phyloP scores from a whole-genome alignment of 345 rosid species.

The Arabidopsis thaliana region DNA sequence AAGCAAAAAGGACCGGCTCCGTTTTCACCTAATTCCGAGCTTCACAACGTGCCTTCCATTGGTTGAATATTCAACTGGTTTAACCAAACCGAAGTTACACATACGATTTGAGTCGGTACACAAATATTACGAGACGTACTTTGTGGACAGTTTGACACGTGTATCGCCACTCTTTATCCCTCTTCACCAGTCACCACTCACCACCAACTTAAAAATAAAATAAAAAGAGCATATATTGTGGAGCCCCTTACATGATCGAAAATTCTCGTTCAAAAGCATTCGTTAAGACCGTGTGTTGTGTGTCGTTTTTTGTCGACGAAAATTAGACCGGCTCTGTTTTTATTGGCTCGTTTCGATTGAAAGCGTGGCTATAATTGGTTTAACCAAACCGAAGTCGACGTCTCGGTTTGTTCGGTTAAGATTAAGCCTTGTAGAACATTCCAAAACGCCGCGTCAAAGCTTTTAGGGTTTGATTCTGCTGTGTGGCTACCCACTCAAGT shows the following conservation, averaged over 20 bases:
- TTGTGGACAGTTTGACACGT: constrained; percentile 32
- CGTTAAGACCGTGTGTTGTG: neutral
- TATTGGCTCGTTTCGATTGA: neutral
- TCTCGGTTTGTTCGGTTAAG: constrained; percentile 23
- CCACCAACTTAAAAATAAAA: neutral
- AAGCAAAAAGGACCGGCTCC: neutral
- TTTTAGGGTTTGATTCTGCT: constrained; percentile 27
- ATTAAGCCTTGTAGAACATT: constrained; percentile 27
- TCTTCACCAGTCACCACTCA: constrained; percentile 18
- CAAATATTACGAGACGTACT: neutral
- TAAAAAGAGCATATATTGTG: neutral
- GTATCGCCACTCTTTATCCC: constrained; percentile 33
- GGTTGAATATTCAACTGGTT: neutral
- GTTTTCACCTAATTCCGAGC: neutral
- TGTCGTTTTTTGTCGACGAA: neutral
- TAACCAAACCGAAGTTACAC: neutral
- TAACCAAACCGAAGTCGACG: neutral
- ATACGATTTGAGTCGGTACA: constrained; percentile 27
- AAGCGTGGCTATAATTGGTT: neutral
- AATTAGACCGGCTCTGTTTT: neutral
- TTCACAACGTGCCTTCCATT: neutral
- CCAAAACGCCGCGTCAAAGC: constrained; percentile 21
- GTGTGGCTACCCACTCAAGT: constrained; percentile 43
- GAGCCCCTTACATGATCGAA: constrained; percentile 22
- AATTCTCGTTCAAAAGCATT: neutral